A percentile compares a stretch with the other conserved stretches of the same genome.
These are phyloP conservation scores for Leccinum rimulosum DNA, from an alignment of 768 basidiomycete genomes.

Conservation along the genomic window DNA sequence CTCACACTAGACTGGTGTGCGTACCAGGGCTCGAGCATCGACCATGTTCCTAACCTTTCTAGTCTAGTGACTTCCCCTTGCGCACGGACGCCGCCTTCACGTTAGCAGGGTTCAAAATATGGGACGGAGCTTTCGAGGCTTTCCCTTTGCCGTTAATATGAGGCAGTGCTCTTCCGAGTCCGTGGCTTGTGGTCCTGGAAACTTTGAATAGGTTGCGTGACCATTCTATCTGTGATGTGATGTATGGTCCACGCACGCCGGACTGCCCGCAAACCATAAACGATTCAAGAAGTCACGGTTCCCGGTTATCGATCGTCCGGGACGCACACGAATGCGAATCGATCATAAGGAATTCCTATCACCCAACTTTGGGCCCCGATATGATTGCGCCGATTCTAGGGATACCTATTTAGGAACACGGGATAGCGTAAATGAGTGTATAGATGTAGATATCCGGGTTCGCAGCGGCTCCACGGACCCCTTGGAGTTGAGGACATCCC, in stretches of 20 bases:
- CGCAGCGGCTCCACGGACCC: constrained; percentile 23
- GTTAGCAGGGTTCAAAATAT: constrained; percentile 7
- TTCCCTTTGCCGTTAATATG: not conserved
- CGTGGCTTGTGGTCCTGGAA: not conserved
- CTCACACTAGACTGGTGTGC: no score
- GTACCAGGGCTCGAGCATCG: constrained; percentile 3
- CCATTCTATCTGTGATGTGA: not conserved
- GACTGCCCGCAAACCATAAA: not conserved
- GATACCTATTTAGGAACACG: not conserved
- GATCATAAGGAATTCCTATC: not conserved
- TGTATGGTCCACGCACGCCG: not conserved
- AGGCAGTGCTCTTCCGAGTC: not conserved
- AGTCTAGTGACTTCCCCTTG: not conserved
- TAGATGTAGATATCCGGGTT: not conserved
- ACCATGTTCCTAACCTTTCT: constrained; percentile 4
- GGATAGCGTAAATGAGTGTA: constrained; percentile 4
- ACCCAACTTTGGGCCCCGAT: not conserved
- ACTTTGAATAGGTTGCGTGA: constrained; percentile 1
- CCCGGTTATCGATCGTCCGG: constrained; percentile 4
- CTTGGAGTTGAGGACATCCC: no score
- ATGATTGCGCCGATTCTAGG: not conserved
- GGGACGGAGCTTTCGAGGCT: not conserved
- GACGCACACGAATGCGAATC: constrained; percentile 2
- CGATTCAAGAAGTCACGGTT: not conserved
- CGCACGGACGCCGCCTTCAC: constrained; percentile 15